phyloP scores from a whole-genome alignment of 352 stramenopile genomes.

The Phytophthora multivora region DNA sequence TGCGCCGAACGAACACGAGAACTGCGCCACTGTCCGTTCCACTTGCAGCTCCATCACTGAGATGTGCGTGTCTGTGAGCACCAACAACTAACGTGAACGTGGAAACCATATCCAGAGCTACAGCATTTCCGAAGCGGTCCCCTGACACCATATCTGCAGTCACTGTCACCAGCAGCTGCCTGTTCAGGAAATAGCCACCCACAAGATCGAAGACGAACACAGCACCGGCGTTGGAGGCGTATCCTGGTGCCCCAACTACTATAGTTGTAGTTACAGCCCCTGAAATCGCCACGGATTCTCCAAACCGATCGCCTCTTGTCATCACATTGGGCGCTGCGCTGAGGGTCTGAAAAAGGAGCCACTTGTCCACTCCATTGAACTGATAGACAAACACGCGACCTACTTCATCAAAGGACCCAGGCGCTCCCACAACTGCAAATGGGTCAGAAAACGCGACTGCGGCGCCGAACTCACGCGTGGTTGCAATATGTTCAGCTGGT shows the following conservation, averaged over 20 bases:
- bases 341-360: slow-evolving; percentile 74
- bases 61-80: slow-evolving; percentile 48
- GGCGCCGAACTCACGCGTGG: slow-evolving; percentile 63
- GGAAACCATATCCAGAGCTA: slow-evolving; percentile 75
- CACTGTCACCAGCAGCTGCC: slow-evolving; percentile 63
- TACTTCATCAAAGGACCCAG: slow-evolving; percentile 55
- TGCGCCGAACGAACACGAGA: slow-evolving; percentile 60
- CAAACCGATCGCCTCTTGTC: slow-evolving; percentile 66
- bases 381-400: slow-evolving; percentile 82
- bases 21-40: slow-evolving; percentile 49
- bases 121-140: slow-evolving; percentile 69
- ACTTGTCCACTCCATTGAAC: slow-evolving; percentile 49
- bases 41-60: slow-evolving; percentile 27
- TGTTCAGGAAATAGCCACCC: slow-evolving; percentile 61
- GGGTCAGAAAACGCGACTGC: slow-evolving; percentile 52
- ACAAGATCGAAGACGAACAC: slow-evolving; percentile 82
- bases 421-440: slow-evolving; percentile 67
- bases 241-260: slow-evolving; percentile 72
- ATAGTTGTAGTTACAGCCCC: slow-evolving; percentile 50
- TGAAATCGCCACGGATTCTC: slow-evolving; percentile 69
- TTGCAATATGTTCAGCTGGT: slow-evolving; percentile 38
- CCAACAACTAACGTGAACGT: slow-evolving; percentile 76
- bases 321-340: slow-evolving; percentile 51
- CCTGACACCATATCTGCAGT: slow-evolving; percentile 50
- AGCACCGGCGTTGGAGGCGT: slow-evolving; percentile 50